Conservation (phyloP, 2,329 filamentous ascomycete species). For the Nemania sp. region DNA sequence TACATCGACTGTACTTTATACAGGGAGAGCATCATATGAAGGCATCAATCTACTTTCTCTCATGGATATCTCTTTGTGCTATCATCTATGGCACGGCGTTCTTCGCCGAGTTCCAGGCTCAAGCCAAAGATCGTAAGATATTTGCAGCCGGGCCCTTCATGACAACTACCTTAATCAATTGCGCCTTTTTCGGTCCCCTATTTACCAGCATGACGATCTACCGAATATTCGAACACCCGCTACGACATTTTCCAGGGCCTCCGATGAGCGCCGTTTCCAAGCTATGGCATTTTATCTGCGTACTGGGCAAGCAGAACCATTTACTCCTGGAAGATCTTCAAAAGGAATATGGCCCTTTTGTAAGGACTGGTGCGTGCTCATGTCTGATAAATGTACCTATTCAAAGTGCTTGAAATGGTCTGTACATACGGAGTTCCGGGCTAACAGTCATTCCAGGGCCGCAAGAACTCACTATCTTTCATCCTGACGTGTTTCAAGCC, state of each 20-base stretch:
- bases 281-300: slow-evolving; percentile 21
- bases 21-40: slow-evolving; percentile 22
- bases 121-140: background rate
- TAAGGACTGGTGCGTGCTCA: slow-evolving; percentile 19
- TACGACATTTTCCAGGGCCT: slow-evolving; percentile 19
- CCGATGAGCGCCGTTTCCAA: slow-evolving; percentile 18
- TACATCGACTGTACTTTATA: slow-evolving; percentile 22
- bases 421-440: no score
- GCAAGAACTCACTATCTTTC: slow-evolving; percentile 24
- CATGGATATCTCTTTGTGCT: background rate
- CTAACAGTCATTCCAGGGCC: slow-evolving; percentile 12
- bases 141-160: background rate
- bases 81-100: background rate
- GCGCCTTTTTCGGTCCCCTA: slow-evolving; percentile 13
- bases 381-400: background rate
- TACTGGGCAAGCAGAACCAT: slow-evolving; percentile 16
- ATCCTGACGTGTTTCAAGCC: slow-evolving; percentile 14
- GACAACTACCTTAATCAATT: background rate
- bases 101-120: no score
- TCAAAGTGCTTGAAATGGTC: background rate
- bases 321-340: slow-evolving; percentile 18
- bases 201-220: slow-evolving; percentile 5
- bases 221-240: slow-evolving; percentile 20
- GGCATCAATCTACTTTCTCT: background rate
- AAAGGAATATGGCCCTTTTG: slow-evolving; percentile 14